Evolutionary conservation across 345 rosid species (phyloP).

Genomic region (Lumnitzera littorea): DNA sequence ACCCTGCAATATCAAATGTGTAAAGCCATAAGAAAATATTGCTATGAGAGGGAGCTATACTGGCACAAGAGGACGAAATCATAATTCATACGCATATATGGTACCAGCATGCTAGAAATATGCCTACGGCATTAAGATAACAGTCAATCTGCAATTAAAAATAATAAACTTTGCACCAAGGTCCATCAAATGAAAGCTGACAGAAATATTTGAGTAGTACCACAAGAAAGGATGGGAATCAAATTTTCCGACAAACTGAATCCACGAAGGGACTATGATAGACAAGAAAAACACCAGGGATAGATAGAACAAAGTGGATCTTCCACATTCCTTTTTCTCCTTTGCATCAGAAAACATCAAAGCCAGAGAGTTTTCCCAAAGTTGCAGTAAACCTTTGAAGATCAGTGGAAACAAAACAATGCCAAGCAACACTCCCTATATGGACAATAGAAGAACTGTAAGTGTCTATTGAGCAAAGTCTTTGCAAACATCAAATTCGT

Average conservation of each 20-base stretch:
- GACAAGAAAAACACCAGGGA: constrained; percentile 43
- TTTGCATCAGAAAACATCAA: constrained; percentile 18
- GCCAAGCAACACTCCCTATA: constrained; percentile 76
- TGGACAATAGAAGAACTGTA: constrained; percentile 9
- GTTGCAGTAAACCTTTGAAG: constrained; percentile 39
- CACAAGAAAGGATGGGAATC: constrained; percentile 70
- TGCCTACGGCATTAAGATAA: too few relatives aligned
- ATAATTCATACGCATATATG: too few relatives aligned
- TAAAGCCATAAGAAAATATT: constrained; percentile 10
- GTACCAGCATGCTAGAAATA: too few relatives aligned
- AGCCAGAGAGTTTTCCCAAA: constrained; percentile 19
- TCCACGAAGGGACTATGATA: constrained; percentile 65
- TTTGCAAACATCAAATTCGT: constrained; percentile 10
- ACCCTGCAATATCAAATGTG: constrained; percentile 43
- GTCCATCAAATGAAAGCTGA: background rate
- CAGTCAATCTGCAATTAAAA: too few relatives aligned
- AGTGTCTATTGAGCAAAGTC: constrained; percentile 7
- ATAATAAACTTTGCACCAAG: background rate
- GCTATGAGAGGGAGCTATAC: background rate
- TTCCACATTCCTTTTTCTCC: constrained; percentile 29
- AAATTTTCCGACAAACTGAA: constrained; percentile 74
- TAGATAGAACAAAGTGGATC: constrained; percentile 46
- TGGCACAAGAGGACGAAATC: background rate
- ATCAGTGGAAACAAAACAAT: constrained; percentile 65
- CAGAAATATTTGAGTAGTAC: constrained; percentile 25